A percentile compares a stretch with the other conserved stretches of the same genome.
These are phyloP conservation scores for Cymbopogon flexuosus DNA, from an alignment of 202 grass and related monocot genomes.

Conservation along the genomic window DNA sequence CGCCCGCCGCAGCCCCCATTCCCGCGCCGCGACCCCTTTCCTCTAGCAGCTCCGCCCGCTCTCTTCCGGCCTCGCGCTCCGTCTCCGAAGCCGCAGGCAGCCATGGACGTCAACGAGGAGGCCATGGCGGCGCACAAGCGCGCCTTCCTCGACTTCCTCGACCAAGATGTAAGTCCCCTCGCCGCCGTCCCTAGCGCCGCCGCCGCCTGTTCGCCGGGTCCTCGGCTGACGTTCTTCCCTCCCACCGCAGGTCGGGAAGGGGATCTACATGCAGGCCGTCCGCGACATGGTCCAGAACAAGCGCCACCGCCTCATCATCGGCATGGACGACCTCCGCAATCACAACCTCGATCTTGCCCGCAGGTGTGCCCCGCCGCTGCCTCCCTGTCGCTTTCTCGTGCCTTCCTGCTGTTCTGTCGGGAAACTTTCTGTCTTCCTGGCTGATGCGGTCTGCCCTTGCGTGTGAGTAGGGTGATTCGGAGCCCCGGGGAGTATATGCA, in stretches of 20 bases:
- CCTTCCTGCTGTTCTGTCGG: background rate
- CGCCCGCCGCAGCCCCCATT: background rate
- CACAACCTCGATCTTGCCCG: slow-evolving; percentile 81
- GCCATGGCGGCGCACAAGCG: slow-evolving; percentile 85
- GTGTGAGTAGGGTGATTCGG: slow-evolving; percentile 58
- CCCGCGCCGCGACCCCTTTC: background rate
- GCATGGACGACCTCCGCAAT: slow-evolving; percentile 88
- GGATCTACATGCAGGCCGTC: slow-evolving; percentile 69
- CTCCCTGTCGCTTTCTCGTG: background rate
- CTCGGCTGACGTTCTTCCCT: background rate
- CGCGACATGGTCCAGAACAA: slow-evolving; percentile 66
- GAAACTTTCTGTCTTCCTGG: background rate
- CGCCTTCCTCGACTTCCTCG: slow-evolving; percentile 80
- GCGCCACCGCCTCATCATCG: slow-evolving; percentile 76
- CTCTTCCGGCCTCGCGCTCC: background rate
- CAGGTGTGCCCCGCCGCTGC: slow-evolving; percentile 30
- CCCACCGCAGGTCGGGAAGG: slow-evolving; percentile 58
- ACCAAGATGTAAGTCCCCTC: slow-evolving; percentile 63
- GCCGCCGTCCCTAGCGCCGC: background rate
- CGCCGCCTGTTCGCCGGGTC: background rate
- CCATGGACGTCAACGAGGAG: slow-evolving; percentile 98
- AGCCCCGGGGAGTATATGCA: slow-evolving; percentile 81
- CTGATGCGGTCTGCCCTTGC: background rate
- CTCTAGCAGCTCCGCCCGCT: background rate
- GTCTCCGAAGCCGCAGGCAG: slow-evolving; percentile 28